These are phyloP conservation scores for Hypsizygus ulmarius DNA, from an alignment of 1,284 basidiomycete species.

Conservation along the genomic window DNA sequence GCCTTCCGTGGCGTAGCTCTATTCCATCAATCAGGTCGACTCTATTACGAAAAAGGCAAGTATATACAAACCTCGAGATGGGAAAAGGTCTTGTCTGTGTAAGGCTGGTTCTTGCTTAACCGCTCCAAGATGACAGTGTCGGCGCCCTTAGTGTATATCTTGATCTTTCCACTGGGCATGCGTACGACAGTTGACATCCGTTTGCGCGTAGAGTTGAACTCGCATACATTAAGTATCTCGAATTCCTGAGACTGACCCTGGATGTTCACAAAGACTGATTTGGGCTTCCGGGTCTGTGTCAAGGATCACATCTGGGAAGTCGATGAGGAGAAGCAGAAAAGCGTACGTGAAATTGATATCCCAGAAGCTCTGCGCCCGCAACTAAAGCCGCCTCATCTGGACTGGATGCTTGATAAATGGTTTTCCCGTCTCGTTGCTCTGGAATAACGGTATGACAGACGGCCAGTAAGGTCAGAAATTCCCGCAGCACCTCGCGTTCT, in stretches of 20 bases:
- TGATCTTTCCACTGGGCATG: slow-evolving; percentile 87
- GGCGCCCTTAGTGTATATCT: slow-evolving; percentile 95
- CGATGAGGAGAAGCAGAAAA: slow-evolving; percentile 1
- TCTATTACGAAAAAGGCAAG: slow-evolving; percentile 4
- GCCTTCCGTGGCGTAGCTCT: slow-evolving; percentile 97
- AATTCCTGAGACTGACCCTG: slow-evolving; percentile 76
- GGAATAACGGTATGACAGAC: slow-evolving; percentile 99
- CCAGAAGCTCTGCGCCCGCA: slow-evolving; percentile 88
- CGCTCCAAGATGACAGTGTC: slow-evolving; percentile 96
- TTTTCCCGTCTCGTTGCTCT: slow-evolving; percentile 84
- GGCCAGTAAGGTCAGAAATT: slow-evolving; percentile 89
- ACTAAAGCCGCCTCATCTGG: slow-evolving; percentile 98
- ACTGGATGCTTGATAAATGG: slow-evolving; percentile 93
- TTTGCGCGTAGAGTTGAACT: slow-evolving; percentile 98
- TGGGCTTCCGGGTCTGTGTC: slow-evolving; percentile 89
- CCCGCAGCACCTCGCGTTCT: slow-evolving; percentile 64
- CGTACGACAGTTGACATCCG: slow-evolving; percentile 96
- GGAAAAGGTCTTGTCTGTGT: slow-evolving; percentile 81
- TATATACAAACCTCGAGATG: slow-evolving; percentile 78
- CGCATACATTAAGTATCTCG: slow-evolving; percentile 94
- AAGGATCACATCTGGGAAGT: slow-evolving; percentile 5
- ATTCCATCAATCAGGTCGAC: slow-evolving; percentile 12
- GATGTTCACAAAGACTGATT: slow-evolving; percentile 88
- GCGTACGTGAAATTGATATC: slow-evolving; percentile 91
- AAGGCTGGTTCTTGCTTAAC: slow-evolving; percentile 78